Evolutionary conservation across 306 rosid species (phyloP), one percentile per base, ranked within the genome.

Genomic region (Alnus rubra): DNA sequence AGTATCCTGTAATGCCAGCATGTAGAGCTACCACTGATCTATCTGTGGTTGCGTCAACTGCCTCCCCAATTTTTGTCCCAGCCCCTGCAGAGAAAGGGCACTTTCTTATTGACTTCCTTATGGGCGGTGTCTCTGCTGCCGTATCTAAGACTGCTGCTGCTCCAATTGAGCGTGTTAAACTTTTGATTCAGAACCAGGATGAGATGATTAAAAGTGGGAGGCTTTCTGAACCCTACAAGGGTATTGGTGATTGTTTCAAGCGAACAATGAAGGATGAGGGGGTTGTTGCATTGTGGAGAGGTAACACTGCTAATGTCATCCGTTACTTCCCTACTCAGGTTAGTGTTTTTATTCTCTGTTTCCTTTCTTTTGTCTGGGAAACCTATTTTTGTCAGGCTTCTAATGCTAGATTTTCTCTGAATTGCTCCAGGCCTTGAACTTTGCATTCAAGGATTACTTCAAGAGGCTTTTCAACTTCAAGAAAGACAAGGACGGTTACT

Each of bases 41-140:
- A 23, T 87, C 93, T 19, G 55, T 84, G 73, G 92, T 82, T 81
- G 58, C 87, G 16, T 77, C 93, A 58, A 81, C 92, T n/a, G 78
- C 94, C n/a, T 90, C 96, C 33, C 98, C 96, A 23, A 62, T 94
- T 60, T 92, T 91, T 60, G 92, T 82, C 6, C 91, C 91, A 6
- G 97, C 98, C 77, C 97, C 97, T 1, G 88, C 89, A 0, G 97
- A 94, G 89, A 92, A 94, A 86, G 82, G 98, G 18, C 11, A 82
- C 30, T 94, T 94, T 76, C 0, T 88, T 1, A 4, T 92, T 18
- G 98, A 90, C 80, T 94, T 94, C 86, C 91, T 94, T 48, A 90
- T 94, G 97, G 97, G 97, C 63, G 98, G 97, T 64, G 98, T 94
- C 60, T 94, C 97, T 48, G 98, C 96, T 35, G 98, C 98, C 4